phyloP scores from a whole-genome alignment of 352 stramenopile species.

The Pythium monospermum region DNA sequence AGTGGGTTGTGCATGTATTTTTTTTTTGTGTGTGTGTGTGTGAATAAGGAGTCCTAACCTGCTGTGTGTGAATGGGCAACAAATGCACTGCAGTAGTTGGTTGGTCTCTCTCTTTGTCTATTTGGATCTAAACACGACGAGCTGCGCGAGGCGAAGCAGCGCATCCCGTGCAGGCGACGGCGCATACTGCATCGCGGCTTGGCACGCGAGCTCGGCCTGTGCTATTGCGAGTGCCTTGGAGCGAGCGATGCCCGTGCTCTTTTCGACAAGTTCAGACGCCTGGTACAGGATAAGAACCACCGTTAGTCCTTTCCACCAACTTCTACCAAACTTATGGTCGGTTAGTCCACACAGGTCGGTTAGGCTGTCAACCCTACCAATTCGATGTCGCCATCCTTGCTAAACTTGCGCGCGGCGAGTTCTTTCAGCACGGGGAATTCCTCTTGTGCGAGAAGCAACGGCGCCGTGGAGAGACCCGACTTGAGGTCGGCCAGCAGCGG shows the following conservation, averaged over 20 bases:
- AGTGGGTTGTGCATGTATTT: too few relatives aligned
- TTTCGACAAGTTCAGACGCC: slow-evolving; percentile 86
- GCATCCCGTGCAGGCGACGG: slow-evolving; percentile 79
- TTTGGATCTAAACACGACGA: slow-evolving; percentile 87
- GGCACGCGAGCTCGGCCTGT: slow-evolving; percentile 95
- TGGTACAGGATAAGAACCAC: slow-evolving; percentile 19
- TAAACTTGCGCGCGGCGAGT: slow-evolving; percentile 90
- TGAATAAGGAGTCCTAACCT: too few relatives aligned
- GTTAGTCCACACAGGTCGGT: too few relatives aligned
- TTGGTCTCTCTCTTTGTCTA: too few relatives aligned
- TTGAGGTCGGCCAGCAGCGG: slow-evolving; percentile 94
- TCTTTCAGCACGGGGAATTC: slow-evolving; percentile 90
- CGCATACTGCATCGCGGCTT: slow-evolving; percentile 85
- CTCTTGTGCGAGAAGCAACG: slow-evolving; percentile 94
- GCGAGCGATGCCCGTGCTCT: slow-evolving; percentile 89
- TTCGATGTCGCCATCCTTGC: slow-evolving; percentile 89
- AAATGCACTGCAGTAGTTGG: too few relatives aligned
- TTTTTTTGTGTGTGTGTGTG: too few relatives aligned
- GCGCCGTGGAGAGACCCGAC: slow-evolving; percentile 95
- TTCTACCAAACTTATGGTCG: slow-evolving; percentile 22
- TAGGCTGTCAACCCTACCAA: too few relatives aligned
- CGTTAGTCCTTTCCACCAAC: slow-evolving; percentile 11
- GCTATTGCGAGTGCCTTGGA: slow-evolving; percentile 94
- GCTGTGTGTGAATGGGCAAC: too few relatives aligned
- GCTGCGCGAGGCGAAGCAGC: slow-evolving; percentile 80